These are phyloP conservation scores for Pichia sp. DNA, from an alignment of 1,139 yeast genomes.

Conservation along the genomic window DNA sequence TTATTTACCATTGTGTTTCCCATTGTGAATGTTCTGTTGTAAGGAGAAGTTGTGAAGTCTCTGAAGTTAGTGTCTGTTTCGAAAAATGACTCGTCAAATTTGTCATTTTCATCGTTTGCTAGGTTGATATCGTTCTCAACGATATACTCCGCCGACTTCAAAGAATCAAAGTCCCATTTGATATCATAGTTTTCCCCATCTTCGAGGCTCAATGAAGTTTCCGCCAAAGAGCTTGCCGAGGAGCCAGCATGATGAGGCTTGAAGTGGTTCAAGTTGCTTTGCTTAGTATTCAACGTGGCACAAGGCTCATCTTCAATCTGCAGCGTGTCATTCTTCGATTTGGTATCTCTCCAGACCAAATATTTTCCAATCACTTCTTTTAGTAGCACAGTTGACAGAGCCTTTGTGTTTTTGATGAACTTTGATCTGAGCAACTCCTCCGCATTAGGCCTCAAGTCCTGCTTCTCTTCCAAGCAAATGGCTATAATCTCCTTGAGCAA, in stretches of 20 bases:
- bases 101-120: slow-evolving; percentile 24
- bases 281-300: neutral
- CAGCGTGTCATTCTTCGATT: slow-evolving; percentile 42
- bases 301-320: slow-evolving; percentile 29
- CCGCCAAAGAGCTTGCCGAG: slow-evolving; percentile 7
- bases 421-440: slow-evolving; percentile 75
- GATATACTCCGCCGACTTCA: slow-evolving; percentile 67
- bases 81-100: slow-evolving; percentile 13
- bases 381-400: slow-evolving; percentile 54
- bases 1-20: slow-evolving; percentile 21
- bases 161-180: slow-evolving; percentile 86
- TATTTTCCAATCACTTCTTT: slow-evolving; percentile 80
- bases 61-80: slow-evolving; percentile 31
- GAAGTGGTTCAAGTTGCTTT: neutral
- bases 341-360: slow-evolving; percentile 69
- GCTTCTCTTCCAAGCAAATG: slow-evolving; percentile 86
- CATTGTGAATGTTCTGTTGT: slow-evolving; percentile 19
- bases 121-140: slow-evolving; percentile 50
- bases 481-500: slow-evolving; percentile 85
- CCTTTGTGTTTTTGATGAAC: slow-evolving; percentile 60
- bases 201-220: slow-evolving; percentile 12
- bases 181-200: slow-evolving; percentile 31
- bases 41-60: slow-evolving; percentile 17
- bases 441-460: slow-evolving; percentile 82
- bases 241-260: neutral